Conservation (phyloP, 139 green algal genomes). For the Chlamydomonas sp. region DNA sequence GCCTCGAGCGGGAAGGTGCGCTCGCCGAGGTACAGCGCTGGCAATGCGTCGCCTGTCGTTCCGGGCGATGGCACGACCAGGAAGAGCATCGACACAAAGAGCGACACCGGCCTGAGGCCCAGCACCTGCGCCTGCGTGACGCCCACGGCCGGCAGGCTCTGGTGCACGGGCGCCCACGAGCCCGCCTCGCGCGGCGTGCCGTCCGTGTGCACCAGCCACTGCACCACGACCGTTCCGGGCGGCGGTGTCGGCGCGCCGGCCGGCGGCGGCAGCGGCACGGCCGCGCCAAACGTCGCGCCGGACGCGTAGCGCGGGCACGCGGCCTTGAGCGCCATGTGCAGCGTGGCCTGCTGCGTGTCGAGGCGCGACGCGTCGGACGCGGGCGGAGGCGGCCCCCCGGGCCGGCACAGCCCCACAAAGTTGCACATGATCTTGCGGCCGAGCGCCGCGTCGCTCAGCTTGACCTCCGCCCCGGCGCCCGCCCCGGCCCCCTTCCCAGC, state of each 20-base stretch:
- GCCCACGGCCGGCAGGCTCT: not conserved
- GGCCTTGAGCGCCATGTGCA: conserved; percentile 5
- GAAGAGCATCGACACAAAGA: conserved; percentile 26
- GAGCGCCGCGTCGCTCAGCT: conserved; percentile 26
- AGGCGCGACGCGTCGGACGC: not conserved
- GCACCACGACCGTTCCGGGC: conserved; percentile 23
- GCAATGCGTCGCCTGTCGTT: not conserved
- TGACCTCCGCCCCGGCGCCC: too few relatives aligned
- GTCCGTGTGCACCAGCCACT: conserved; percentile 32
- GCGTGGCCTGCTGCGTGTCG: conserved; percentile 15
- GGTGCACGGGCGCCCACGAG: conserved; percentile 17
- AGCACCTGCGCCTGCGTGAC: conserved; percentile 21
- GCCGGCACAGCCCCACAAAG: conserved; percentile 10
- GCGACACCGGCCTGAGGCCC: conserved; percentile 11
- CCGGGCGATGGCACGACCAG: conserved; percentile 7
- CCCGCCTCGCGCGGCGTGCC: conserved; percentile 25
- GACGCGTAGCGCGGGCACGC: conserved; percentile 32
- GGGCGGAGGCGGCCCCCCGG: too few relatives aligned
- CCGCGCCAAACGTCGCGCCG: conserved; percentile 27
- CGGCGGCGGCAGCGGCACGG: conserved; percentile 24
- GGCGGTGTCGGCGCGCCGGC: not conserved
- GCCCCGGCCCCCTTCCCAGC: too few relatives aligned
- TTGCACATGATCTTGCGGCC: conserved; percentile 29
- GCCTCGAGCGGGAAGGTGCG: conserved; percentile 17
- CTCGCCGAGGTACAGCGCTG: conserved; percentile 13